Evolutionary conservation across 306 rosid genomes (phyloP).

Genomic region (Vachellia pachyceras): DNA sequence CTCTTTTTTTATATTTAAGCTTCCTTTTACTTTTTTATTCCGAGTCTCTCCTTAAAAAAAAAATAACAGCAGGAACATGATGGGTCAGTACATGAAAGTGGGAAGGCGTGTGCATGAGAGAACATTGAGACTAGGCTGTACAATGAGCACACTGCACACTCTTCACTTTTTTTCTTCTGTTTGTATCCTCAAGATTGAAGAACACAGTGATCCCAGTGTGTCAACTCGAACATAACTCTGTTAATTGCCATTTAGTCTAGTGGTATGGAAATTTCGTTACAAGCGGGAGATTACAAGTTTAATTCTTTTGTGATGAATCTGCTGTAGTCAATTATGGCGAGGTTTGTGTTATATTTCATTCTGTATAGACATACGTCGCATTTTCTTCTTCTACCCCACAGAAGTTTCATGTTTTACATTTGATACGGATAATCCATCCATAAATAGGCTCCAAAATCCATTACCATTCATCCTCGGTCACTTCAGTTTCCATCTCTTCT

Average conservation of each 20-base stretch:
- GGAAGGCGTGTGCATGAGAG: constrained; percentile 61
- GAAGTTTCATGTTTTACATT: no score
- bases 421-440: no score
- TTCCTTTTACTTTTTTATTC: neutral
- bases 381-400: neutral
- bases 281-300: no score
- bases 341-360: neutral
- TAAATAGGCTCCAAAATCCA: no score
- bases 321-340: neutral
- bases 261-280: no score
- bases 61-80: neutral
- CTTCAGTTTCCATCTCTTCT: neutral
- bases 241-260: no score
- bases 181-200: neutral
- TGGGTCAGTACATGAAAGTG: constrained; percentile 29
- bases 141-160: neutral
- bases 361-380: neutral
- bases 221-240: no score
- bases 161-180: neutral
- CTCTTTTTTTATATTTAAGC: neutral
- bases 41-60: no score
- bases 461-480: neutral
- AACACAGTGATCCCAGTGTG: neutral
- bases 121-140: constrained; percentile 29
- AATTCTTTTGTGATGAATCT: neutral